Base-by-base conservation (phyloP, 116 monocot genomes). In the Iris pallida region DNA sequence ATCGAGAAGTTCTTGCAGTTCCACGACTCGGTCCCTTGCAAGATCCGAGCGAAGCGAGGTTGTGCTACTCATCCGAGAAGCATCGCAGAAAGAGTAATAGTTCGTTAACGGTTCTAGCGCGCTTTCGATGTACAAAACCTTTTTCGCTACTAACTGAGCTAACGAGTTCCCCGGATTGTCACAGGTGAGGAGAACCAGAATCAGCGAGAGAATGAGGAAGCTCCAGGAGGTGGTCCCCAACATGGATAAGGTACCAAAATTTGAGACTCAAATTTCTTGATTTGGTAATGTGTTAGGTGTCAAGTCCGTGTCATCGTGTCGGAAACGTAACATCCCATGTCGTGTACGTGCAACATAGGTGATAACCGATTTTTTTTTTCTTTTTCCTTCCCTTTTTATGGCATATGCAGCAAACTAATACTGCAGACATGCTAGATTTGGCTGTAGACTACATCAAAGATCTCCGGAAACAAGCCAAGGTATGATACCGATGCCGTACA, bases 41-140 rank as follows among this genome's bases (percentile, higher is more conserved):
- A 88, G 75, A 80, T 98, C 65, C 70, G 98, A 8, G 98, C 98
- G 1, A 98, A 98, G 68, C 57, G 98, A 15, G 98, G 98, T 13
- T 98, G 98, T 66, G 98, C 98, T 57, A 98, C 98, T 17, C 98
- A 98, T 70, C 98, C 93, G 0, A 73, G 98, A 12, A 98, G 98
- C 71, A 93, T 98, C 55, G 98, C 98, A 1, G 98, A 98, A 72
- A 85, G 98, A 81, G 98, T 97, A 80, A 74, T 20, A 8, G 4
- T 19, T 44, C 15, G 16, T 17, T 64, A 5, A 67, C 20, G 16
- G 4, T 43, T 63, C n/a, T n/a, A 59, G 30, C 0, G 30, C 30
- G 30, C 0, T 30, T 30, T 30, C 57, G n/a, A 18, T 6, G 18
- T 57, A 18, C 6, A 57, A 57, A 30, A 17, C 16, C 20, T 64